These are phyloP conservation scores for Metarhizium anisopliae DNA, from an alignment of 2,329 filamentous ascomycete genomes.

Conservation along the genomic window DNA sequence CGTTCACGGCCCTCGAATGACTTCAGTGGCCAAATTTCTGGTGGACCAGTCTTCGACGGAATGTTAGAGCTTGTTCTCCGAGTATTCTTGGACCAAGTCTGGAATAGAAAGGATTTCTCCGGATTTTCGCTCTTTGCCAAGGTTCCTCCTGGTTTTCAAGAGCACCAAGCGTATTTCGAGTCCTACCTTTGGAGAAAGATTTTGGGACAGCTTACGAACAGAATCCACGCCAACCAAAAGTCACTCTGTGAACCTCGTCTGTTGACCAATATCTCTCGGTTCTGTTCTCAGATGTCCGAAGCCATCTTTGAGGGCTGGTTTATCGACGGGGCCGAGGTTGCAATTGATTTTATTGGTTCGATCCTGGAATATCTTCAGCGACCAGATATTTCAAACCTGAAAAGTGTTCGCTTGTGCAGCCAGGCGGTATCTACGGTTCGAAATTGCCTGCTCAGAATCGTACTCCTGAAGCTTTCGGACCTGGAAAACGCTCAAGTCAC, in stretches of 20 bases:
- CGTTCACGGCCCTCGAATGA: not conserved
- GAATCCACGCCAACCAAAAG: constrained; percentile 62
- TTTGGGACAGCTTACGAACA: constrained; percentile 59
- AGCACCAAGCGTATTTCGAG: constrained; percentile 92
- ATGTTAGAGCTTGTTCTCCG: constrained; percentile 69
- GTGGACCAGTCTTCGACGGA: constrained; percentile 64
- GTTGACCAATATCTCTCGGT: constrained; percentile 76
- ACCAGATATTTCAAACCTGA: constrained; percentile 70
- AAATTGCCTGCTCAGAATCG: constrained; percentile 66
- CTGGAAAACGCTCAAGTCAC: constrained; percentile 56
- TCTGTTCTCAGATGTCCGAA: constrained; percentile 74
- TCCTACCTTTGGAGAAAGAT: constrained; percentile 76
- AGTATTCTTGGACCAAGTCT: constrained; percentile 78
- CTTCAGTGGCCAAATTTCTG: constrained; percentile 36
- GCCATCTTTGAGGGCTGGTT: constrained; percentile 97
- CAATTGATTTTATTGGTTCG: constrained; percentile 79
- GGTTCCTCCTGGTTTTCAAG: constrained; percentile 83
- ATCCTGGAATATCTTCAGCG: constrained; percentile 83
- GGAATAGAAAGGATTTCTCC: constrained; percentile 80
- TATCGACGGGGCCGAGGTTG: constrained; percentile 71
- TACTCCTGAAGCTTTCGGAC: constrained; percentile 75
- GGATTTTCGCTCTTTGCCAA: constrained; percentile 81
- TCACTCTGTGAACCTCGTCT: constrained; percentile 72
- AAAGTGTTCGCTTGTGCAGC: constrained; percentile 84
- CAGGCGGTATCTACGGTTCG: constrained; percentile 73